Evolutionary conservation across 2,329 filamentous ascomycete genomes (phyloP).

Genomic region (Neophaeococcomyces aloes): DNA sequence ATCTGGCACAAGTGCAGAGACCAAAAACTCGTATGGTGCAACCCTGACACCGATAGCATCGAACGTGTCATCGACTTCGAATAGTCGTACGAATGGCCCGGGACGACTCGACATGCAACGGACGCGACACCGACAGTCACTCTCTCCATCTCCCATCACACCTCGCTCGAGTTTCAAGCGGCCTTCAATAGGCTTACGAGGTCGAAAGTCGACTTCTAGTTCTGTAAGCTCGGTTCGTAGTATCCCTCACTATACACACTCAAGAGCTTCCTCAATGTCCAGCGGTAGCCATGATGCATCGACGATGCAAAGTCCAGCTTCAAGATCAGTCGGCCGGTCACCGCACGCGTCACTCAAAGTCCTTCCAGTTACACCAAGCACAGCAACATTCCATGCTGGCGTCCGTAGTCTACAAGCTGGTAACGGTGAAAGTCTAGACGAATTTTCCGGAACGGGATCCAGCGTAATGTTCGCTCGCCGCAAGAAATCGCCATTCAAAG

Average conservation of each 20-base stretch:
- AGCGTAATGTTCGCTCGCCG: conserved; percentile 38
- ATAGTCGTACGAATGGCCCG: conserved; percentile 9
- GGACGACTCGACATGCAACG: conserved; percentile 21
- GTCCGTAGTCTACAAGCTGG: conserved; percentile 62
- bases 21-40: conserved; percentile 15
- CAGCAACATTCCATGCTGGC: conserved; percentile 67
- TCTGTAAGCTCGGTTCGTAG: conserved; percentile 88
- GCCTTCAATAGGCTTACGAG: conserved; percentile 70
- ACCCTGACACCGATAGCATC: conserved; percentile 15
- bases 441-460: conserved; percentile 8
- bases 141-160: conserved; percentile 79
- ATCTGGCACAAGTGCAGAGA: conserved; percentile 14
- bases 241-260: conserved; percentile 83
- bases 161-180: conserved; percentile 78
- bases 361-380: conserved; percentile 77
- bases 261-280: conserved; percentile 87
- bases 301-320: conserved; percentile 59
- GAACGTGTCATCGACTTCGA: conserved; percentile 8
- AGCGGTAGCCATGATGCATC: conserved; percentile 56
- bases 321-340: conserved; percentile 55
- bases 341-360: conserved; percentile 90
- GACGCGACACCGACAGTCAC: conserved; percentile 51
- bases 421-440: conserved; percentile 8
- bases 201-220: conserved; percentile 89
- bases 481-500: conserved; percentile 37